Percentiles rank a stretch among this genome's conserved stretches.
These are phyloP conservation scores for Elsinoe necatrix DNA, from an alignment of 2,329 filamentous ascomycete genomes.

Conservation along the genomic window DNA sequence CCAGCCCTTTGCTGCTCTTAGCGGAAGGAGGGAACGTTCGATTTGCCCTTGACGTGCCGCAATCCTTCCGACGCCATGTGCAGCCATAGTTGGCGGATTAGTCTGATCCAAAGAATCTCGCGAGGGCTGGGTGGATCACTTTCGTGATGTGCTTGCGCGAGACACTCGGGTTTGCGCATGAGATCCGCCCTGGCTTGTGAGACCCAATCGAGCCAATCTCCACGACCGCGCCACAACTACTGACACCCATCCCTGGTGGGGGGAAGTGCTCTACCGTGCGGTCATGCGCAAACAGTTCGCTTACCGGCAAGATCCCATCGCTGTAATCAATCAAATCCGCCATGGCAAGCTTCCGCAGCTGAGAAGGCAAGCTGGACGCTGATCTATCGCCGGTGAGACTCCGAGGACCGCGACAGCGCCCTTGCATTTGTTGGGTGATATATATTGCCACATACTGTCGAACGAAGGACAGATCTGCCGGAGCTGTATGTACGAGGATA, in stretches of 20 bases:
- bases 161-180: background rate
- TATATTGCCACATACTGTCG: background rate
- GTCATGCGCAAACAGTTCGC: background rate
- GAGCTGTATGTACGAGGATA: background rate
- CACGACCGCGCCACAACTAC: conserved; percentile 6
- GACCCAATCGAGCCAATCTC: conserved; percentile 7
- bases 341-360: background rate
- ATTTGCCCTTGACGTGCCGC: background rate
- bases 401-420: background rate
- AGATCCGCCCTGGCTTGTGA: background rate
- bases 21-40: conserved; percentile 3
- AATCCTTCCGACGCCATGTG: conserved; percentile 8
- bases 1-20: background rate
- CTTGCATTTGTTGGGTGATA: background rate
- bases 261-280: background rate
- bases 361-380: background rate
- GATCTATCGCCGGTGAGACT: background rate
- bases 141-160: background rate
- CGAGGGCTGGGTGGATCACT: conserved; percentile 6
- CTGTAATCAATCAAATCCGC: background rate
- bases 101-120: background rate
- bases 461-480: background rate
- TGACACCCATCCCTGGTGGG: conserved; percentile 1
- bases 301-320: background rate
- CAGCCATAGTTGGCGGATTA: background rate